A percentile compares a stretch with the other conserved stretches of the same genome.
Conservation (phyloP, 352 stramenopile genomes). For the Pythium folliculosum region DNA sequence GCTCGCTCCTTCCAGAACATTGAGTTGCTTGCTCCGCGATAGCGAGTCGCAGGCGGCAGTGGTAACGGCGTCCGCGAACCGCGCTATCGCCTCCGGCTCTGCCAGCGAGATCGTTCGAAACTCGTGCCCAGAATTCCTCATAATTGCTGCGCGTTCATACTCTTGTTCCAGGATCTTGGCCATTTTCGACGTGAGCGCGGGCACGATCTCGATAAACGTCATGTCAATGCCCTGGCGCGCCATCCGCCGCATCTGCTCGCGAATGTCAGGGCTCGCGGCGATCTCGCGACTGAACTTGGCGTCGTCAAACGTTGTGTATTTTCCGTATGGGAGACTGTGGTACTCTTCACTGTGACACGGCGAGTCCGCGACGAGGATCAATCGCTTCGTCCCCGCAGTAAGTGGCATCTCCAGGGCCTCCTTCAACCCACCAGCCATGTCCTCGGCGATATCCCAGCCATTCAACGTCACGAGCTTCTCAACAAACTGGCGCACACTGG, state of each 20-base stretch:
- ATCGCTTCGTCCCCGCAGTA: constrained; percentile 26
- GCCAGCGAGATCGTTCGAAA: constrained; percentile 31
- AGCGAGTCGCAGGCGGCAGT: constrained; percentile 30
- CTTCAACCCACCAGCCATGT: constrained; percentile 41
- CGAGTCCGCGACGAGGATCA: constrained; percentile 40
- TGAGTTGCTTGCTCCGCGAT: constrained; percentile 30
- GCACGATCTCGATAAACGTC: constrained; percentile 38
- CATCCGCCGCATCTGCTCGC: constrained; percentile 36
- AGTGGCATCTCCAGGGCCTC: constrained; percentile 35
- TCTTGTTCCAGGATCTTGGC: constrained; percentile 30
- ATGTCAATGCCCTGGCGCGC: constrained; percentile 39
- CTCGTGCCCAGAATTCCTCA: constrained; percentile 13
- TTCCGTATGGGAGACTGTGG: constrained; percentile 4
- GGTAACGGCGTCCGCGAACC: constrained; percentile 26
- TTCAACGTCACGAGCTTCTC: constrained; percentile 27
- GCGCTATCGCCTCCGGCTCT: constrained; percentile 15
- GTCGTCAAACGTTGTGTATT: constrained; percentile 16
- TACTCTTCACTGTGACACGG: constrained; percentile 43
- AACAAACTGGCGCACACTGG: constrained; percentile 31
- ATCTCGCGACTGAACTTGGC: background rate
- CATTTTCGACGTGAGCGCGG: constrained; percentile 36
- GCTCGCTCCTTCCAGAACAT: constrained; percentile 19
- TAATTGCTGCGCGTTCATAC: too few species aligned
- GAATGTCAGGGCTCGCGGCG: constrained; percentile 33
- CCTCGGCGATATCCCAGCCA: constrained; percentile 36